phyloP scores from a whole-genome alignment of 768 basidiomycete species.

The Sistotremastrum suecicum region DNA sequence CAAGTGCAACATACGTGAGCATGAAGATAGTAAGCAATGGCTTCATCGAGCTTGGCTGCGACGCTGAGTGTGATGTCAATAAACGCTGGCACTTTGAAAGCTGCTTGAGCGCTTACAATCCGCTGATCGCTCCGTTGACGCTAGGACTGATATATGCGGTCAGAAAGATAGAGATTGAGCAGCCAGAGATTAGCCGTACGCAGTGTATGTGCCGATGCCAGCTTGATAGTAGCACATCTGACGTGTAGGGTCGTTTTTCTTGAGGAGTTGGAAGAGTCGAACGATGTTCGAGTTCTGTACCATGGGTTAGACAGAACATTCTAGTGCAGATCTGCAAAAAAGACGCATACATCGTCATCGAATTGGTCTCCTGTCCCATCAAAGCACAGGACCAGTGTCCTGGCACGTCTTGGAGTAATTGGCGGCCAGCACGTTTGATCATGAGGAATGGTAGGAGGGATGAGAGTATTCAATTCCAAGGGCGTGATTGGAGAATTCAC shows the following conservation, averaged over 20 bases:
- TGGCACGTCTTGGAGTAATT: conserved; percentile 4
- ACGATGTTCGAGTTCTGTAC: conserved; percentile 37
- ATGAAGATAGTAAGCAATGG: conserved; percentile 8
- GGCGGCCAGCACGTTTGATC: no score
- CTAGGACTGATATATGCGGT: neutral
- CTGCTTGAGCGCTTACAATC: no score
- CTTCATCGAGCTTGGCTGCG: conserved; percentile 4
- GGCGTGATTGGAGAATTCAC: no score
- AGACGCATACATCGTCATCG: neutral
- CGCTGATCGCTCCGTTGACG: no score
- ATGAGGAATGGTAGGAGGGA: no score
- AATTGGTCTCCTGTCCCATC: conserved; percentile 12
- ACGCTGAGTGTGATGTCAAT: no score
- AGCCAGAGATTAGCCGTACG: neutral
- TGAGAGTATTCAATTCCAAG: no score
- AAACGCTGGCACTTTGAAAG: no score
- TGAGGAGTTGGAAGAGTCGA: conserved; percentile 33
- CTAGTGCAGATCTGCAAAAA: neutral
- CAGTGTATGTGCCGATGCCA: conserved; percentile 39
- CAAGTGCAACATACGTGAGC: neutral
- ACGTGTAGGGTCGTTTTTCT: conserved; percentile 32
- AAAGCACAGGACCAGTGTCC: conserved; percentile 16
- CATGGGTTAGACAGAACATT: neutral
- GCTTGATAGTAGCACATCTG: conserved; percentile 50
- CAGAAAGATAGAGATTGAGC: neutral